Evolutionary conservation across 2,329 filamentous ascomycete genomes (phyloP).

Genomic region (Didymosphaeria variabile): DNA sequence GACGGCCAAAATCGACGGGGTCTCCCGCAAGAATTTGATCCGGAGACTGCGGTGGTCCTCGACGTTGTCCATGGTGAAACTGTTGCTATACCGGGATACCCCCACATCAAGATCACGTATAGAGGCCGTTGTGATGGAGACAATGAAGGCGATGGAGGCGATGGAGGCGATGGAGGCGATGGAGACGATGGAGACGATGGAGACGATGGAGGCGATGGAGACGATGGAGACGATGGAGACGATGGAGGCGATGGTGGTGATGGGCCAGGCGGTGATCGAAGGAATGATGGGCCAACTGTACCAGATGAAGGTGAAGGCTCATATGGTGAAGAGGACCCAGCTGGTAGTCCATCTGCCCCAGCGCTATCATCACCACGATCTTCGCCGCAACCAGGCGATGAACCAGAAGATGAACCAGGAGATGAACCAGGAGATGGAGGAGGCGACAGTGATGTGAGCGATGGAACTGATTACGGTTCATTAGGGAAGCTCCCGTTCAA

Average conservation of each 20-base stretch:
- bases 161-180: neutral
- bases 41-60: neutral
- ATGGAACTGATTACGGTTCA: too few species aligned
- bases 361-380: too few species aligned
- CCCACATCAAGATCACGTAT: neutral
- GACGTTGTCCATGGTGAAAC: neutral
- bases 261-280: neutral
- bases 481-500: too few species aligned
- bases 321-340: too few species aligned
- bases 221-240: too few species aligned
- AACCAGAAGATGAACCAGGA: too few species aligned
- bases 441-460: too few species aligned
- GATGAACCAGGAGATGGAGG: too few species aligned
- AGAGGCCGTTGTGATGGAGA: neutral
- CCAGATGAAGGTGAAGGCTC: too few species aligned
- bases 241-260: neutral
- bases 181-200: neutral
- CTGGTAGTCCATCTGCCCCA: too few species aligned
- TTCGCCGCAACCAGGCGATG: too few species aligned
- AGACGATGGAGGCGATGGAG: neutral
- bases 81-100: neutral
- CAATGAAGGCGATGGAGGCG: neutral
- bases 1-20: neutral
- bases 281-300: neutral
- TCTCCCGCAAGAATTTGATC: neutral